Evolutionary conservation across 1,284 basidiomycete genomes (phyloP).

Genomic region (Paramarasmius palmivorus): DNA sequence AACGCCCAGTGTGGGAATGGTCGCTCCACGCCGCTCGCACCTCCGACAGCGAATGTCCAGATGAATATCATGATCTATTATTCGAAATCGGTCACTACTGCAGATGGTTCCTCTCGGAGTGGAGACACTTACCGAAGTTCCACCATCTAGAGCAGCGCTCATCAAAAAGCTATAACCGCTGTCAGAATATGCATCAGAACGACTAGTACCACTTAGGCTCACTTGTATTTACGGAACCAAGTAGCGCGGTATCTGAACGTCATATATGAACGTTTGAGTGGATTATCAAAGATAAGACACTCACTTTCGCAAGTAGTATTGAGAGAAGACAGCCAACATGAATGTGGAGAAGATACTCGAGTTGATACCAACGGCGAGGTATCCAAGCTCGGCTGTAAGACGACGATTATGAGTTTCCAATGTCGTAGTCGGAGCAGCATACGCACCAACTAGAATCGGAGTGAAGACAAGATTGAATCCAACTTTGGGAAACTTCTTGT

Average conservation of each 20-base stretch:
- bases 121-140: slow-evolving; percentile 30
- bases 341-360: slow-evolving; percentile 52
- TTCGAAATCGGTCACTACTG: neutral
- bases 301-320: slow-evolving; percentile 48
- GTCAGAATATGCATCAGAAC: slow-evolving; percentile 31
- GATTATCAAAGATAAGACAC: slow-evolving; percentile 7
- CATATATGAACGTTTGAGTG: slow-evolving; percentile 15
- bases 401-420: neutral
- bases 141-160: slow-evolving; percentile 54
- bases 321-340: slow-evolving; percentile 53
- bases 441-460: slow-evolving; percentile 31
- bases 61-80: slow-evolving; percentile 52
- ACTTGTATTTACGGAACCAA: slow-evolving; percentile 61
- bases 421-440: slow-evolving; percentile 10
- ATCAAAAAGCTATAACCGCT: slow-evolving; percentile 9
- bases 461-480: slow-evolving; percentile 35
- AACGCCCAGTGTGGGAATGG: slow-evolving; percentile 49
- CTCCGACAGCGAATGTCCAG: slow-evolving; percentile 61
- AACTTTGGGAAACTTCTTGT: slow-evolving; percentile 37
- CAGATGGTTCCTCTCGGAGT: neutral
- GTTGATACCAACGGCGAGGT: slow-evolving; percentile 55
- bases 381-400: slow-evolving; percentile 30
- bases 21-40: slow-evolving; percentile 48
- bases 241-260: slow-evolving; percentile 34
- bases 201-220: slow-evolving; percentile 27